A percentile compares a stretch with the other conserved stretches of the same genome.
phyloP scores from a whole-genome alignment of 169 alveolate genomes.

The Eimeria maxima region DNA sequence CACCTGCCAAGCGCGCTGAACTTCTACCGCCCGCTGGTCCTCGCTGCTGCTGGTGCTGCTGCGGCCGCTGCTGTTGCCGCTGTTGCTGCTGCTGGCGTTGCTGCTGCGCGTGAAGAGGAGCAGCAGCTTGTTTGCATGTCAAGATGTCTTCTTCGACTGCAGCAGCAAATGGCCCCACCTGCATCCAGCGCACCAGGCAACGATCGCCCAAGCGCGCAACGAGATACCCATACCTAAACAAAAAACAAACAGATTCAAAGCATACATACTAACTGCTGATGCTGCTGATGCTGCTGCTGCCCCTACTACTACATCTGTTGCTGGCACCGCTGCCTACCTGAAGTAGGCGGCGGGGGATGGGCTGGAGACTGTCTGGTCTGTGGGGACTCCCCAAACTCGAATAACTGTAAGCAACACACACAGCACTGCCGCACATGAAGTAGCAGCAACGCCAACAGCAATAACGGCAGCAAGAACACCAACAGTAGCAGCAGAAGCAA shows the following conservation, averaged over 20 bases:
- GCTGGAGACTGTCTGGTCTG: slow-evolving; percentile 13
- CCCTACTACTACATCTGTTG: neutral
- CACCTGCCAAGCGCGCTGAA: slow-evolving; percentile 18
- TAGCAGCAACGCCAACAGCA: neutral
- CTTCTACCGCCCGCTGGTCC: neutral
- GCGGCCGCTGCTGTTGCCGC: slow-evolving; percentile 35
- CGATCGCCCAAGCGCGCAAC: slow-evolving; percentile 63
- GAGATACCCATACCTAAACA: slow-evolving; percentile 36
- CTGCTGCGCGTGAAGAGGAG: neutral
- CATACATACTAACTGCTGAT: neutral
- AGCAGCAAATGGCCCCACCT: neutral
- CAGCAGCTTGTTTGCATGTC: neutral
- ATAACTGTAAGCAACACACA: slow-evolving; percentile 10
- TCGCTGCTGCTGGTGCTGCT: slow-evolving; percentile 27
- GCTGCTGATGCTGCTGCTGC: neutral
- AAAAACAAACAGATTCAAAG: neutral
- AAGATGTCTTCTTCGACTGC: slow-evolving; percentile 21
- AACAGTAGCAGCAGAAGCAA: neutral
- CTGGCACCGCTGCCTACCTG: neutral
- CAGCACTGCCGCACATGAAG: neutral
- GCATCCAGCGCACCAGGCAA: slow-evolving; percentile 48
- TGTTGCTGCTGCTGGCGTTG: slow-evolving; percentile 16
- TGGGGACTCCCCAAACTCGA: slow-evolving; percentile 42
- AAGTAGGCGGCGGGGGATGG: slow-evolving; percentile 16
- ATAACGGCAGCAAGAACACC: no score